These are phyloP conservation scores for Musa schizocarpa DNA, from an alignment of 176 grass and related monocot genomes.

Conservation along the genomic window DNA sequence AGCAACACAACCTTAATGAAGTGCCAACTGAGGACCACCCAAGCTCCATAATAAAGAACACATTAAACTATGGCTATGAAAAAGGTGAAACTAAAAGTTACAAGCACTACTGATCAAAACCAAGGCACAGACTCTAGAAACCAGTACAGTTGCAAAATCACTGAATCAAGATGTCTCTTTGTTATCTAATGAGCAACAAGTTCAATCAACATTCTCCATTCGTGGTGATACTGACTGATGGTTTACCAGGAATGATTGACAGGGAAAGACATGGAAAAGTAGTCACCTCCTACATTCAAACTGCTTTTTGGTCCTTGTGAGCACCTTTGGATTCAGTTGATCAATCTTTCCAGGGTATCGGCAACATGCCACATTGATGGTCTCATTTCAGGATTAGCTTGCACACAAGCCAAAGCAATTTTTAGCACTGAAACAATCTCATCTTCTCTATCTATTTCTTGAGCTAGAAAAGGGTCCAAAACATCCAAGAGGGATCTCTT, in stretches of 20 bases:
- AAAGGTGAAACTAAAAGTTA: too few species aligned
- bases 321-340: not conserved
- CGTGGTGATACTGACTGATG: not conserved
- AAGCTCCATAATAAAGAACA: too few species aligned
- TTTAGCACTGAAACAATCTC: conserved; percentile 76
- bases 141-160: too few species aligned
- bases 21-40: too few species aligned
- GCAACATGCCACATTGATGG: conserved; percentile 48
- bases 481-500: conserved; percentile 68
- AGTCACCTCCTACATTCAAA: not conserved
- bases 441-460: conserved; percentile 45
- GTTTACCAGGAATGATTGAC: not conserved
- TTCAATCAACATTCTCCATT: too few species aligned
- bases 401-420: conserved; percentile 63
- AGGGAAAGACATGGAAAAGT: not conserved
- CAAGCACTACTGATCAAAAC: too few species aligned
- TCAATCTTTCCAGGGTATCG: conserved; percentile 48
- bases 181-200: too few species aligned
- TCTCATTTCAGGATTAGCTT: conserved; percentile 54
- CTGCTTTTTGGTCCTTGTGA: not conserved
- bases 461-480: conserved; percentile 53
- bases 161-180: too few species aligned
- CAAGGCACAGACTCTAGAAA: too few species aligned
- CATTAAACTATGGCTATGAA: too few species aligned
- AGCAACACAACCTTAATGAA: too few species aligned